These are phyloP conservation scores for Cornus kousa DNA, from an alignment of 148 eudicot species.

Conservation along the genomic window DNA sequence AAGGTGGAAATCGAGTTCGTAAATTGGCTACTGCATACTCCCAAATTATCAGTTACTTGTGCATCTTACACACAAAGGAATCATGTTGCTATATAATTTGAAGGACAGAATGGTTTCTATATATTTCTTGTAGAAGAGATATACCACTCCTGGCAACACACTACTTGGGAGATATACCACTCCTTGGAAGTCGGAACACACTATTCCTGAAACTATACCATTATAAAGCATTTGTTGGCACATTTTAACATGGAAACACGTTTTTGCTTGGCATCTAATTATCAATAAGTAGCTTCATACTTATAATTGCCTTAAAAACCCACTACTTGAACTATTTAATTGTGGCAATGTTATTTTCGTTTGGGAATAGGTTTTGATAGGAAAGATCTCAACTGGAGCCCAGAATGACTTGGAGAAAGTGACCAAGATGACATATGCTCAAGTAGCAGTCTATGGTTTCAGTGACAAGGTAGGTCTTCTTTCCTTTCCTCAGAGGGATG, in stretches of 20 bases:
- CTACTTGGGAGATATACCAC: not conserved
- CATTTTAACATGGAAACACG: not conserved
- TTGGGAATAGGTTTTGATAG: conserved; percentile 63
- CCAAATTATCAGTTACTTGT: too few species aligned
- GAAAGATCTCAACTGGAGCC: conserved; percentile 93
- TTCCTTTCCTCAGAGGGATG: conserved; percentile 84
- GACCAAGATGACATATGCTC: conserved; percentile 95
- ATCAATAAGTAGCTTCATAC: not conserved
- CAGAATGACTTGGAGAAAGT: conserved; percentile 95
- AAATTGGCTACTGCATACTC: too few species aligned
- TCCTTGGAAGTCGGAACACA: not conserved
- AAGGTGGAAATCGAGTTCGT: not conserved
- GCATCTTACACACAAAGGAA: not conserved
- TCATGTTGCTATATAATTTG: too few species aligned
- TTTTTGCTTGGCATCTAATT: not conserved
- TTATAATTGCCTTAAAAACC: not conserved
- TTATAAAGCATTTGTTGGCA: not conserved
- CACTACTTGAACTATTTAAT: not conserved
- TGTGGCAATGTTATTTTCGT: not conserved
- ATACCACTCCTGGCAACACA: too few species aligned
- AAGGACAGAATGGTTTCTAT: not conserved
- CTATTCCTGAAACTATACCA: not conserved
- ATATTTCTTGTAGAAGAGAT: not conserved
- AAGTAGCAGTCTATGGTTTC: conserved; percentile 91
- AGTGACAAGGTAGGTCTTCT: conserved; percentile 97